Percentiles rank a stretch among this genome's conserved stretches.
Evolutionary conservation across 768 basidiomycete genomes (phyloP).

Genomic region (Russula brevipes): DNA sequence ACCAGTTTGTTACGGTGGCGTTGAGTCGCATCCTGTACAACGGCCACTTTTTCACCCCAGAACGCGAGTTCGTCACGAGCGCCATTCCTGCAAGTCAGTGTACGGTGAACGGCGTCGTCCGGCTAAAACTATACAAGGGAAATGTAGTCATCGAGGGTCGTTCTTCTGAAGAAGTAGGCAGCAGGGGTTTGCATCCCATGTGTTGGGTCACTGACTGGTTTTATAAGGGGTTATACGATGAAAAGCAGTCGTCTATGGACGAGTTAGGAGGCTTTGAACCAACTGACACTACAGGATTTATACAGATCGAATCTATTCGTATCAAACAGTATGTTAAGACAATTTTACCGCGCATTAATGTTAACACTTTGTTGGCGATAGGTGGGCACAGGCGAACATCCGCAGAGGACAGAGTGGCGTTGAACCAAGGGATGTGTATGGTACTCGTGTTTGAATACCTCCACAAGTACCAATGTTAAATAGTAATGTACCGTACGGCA

Average conservation of each 20-base stretch:
- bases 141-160: conserved; percentile 94
- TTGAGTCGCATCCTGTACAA: conserved; percentile 93
- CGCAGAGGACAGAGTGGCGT: conserved; percentile 82
- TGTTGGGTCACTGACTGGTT: background rate
- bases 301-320: conserved; percentile 94
- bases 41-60: conserved; percentile 99
- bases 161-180: conserved; percentile 71
- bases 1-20: conserved; percentile 90
- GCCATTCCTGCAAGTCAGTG: conserved; percentile 91
- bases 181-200: background rate
- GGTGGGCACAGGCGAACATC: conserved; percentile 85
- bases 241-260: conserved; percentile 95
- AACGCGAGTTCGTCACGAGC: conserved; percentile 89
- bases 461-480: background rate
- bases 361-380: conserved; percentile 30
- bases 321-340: conserved; percentile 79
- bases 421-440: conserved; percentile 73
- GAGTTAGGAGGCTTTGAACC: conserved; percentile 98
- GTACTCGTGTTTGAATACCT: conserved; percentile 41
- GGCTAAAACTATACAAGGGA: conserved; percentile 91
- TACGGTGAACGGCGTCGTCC: conserved; percentile 91
- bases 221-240: conserved; percentile 87
- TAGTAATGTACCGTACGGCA: no score
- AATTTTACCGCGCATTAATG: conserved; percentile 16
- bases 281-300: conserved; percentile 92